Conservation (phyloP, 2,329 filamentous ascomycete genomes). For the Colletotrichum higginsianum region DNA sequence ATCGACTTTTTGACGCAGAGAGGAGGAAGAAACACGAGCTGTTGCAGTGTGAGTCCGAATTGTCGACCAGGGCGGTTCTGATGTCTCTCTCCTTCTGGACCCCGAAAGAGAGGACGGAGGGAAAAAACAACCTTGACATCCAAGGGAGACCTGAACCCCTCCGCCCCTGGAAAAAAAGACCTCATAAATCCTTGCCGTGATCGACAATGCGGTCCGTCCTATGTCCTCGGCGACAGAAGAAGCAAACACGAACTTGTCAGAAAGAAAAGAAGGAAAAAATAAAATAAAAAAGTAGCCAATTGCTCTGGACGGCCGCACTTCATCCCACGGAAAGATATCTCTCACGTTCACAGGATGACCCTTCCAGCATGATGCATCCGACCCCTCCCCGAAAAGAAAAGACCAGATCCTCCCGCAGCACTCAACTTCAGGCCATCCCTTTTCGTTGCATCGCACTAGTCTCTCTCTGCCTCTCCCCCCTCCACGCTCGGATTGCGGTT, state of each 20-base stretch:
- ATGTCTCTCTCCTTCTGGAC: too few species aligned
- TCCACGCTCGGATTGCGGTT: constrained; percentile 14
- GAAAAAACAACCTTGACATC: background rate
- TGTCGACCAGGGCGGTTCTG: background rate
- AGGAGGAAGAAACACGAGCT: background rate
- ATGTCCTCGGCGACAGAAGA: background rate
- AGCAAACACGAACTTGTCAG: background rate
- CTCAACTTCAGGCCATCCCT: constrained; percentile 20
- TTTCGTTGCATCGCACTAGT: constrained; percentile 24
- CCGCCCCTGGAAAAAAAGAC: background rate
- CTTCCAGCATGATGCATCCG: too few species aligned
- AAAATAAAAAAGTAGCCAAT: background rate
- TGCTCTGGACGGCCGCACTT: background rate
- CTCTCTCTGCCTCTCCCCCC: too few species aligned
- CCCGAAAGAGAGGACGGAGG: background rate
- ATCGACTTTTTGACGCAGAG: background rate
- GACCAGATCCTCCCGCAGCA: constrained; percentile 10
- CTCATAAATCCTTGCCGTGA: background rate
- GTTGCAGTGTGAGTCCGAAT: background rate
- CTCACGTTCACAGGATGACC: too few species aligned
- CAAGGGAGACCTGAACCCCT: background rate
- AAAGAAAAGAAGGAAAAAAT: background rate
- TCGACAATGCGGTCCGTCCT: background rate
- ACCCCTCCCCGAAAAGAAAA: too few species aligned
- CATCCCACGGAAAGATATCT: background rate